These are phyloP conservation scores for Amphibolis antarctica DNA, from an alignment of 106 monocot species.

Conservation along the genomic window DNA sequence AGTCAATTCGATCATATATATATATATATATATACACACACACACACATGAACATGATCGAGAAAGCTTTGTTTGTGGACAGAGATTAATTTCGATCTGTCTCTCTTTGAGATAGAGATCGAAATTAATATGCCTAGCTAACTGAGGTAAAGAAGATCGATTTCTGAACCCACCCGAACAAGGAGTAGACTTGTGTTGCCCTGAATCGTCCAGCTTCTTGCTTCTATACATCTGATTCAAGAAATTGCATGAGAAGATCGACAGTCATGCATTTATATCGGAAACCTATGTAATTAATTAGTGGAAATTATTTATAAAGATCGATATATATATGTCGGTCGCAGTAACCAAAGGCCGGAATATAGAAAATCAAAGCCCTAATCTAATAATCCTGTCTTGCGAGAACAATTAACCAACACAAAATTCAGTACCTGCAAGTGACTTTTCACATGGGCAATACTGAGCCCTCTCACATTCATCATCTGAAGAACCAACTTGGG, in stretches of 20 bases:
- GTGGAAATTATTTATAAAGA: not conserved
- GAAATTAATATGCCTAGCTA: no score
- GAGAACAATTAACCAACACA: no score
- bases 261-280: not conserved
- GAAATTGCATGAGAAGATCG: not conserved
- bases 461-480: conserved; percentile 97
- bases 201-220: conserved; percentile 24
- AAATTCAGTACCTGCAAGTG: conserved; percentile 78
- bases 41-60: no score
- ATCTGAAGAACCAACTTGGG: conserved; percentile 97
- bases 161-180: conserved; percentile 8
- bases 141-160: not conserved
- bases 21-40: no score
- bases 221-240: conserved; percentile 26
- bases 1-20: no score
- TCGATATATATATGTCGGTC: not conserved
- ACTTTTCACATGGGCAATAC: conserved; percentile 95
- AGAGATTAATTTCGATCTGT: not conserved
- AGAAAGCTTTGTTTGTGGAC: not conserved
- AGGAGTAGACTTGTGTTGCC: conserved; percentile 5
- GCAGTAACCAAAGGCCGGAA: no score
- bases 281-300: not conserved
- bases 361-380: no score
- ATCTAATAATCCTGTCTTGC: no score
- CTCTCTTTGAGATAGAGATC: not conserved